Conservation (phyloP, 2,329 filamentous ascomycete species). For the Colletotrichum theobromicola region DNA sequence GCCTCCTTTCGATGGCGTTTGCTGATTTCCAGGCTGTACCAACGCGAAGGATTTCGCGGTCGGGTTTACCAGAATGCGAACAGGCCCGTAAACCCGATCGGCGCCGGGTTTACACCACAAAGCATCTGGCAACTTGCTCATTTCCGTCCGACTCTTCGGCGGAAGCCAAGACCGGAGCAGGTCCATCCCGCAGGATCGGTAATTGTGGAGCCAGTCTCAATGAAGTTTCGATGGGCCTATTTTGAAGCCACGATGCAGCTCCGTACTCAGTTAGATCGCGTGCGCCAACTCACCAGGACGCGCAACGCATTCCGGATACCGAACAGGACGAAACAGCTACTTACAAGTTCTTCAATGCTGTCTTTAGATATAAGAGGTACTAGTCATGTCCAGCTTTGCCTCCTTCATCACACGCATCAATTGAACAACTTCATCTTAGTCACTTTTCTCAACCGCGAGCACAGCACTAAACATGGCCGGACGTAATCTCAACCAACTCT, state of each 20-base stretch:
- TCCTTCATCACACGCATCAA: background rate
- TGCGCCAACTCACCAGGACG: background rate
- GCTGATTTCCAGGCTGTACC: background rate
- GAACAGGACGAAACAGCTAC: background rate
- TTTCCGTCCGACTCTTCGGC: background rate
- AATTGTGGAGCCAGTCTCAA: background rate
- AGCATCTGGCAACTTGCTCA: background rate
- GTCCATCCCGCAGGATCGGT: background rate
- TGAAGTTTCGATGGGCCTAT: background rate
- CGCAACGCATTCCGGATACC: background rate
- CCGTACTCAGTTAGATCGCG: background rate
- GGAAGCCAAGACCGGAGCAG: background rate
- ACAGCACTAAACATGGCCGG: background rate
- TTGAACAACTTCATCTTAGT: background rate
- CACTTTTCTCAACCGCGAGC: background rate
- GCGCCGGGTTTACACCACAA: background rate
- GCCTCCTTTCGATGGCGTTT: background rate
- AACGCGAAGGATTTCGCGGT: background rate
- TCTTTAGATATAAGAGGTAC: background rate
- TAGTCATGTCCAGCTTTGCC: too few relatives aligned
- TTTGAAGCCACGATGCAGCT: background rate
- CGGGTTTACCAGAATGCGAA: background rate
- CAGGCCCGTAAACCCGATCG: background rate
- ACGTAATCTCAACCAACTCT: slow-evolving; percentile 24
- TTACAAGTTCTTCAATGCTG: background rate